These are phyloP conservation scores for Globisporangium viniferum DNA, from an alignment of 352 stramenopile species.

Conservation along the genomic window DNA sequence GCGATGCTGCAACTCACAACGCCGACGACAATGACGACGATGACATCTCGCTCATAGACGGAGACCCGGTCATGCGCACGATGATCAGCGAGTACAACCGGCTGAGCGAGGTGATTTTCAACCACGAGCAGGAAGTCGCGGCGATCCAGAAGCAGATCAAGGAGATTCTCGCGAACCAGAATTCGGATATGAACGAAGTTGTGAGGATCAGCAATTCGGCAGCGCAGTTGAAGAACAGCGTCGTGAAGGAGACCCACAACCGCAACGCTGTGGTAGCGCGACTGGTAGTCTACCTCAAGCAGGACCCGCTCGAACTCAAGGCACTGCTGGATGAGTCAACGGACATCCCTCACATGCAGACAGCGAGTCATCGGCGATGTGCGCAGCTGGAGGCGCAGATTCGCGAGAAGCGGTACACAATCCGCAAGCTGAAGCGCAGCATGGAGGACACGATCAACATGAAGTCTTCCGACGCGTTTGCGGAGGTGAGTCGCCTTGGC, in stretches of 20 bases:
- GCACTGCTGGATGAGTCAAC: constrained; percentile 27
- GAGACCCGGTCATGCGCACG: constrained; percentile 44
- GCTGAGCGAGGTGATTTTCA: constrained; percentile 40
- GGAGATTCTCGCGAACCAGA: constrained; percentile 25
- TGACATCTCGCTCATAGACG: constrained; percentile 23
- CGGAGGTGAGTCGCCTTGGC: constrained; percentile 51
- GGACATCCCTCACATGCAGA: constrained; percentile 48
- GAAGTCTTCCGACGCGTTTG: constrained; percentile 43
- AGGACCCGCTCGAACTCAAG: constrained; percentile 32
- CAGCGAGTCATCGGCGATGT: constrained; percentile 47
- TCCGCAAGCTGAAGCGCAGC: constrained; percentile 37
- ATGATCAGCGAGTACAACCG: constrained; percentile 65
- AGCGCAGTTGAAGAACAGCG: constrained; percentile 9
- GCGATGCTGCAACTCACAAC: background rate
- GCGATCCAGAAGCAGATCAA: constrained; percentile 33
- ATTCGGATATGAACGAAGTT: constrained; percentile 37
- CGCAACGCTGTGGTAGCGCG: constrained; percentile 49
- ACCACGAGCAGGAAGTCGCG: constrained; percentile 36
- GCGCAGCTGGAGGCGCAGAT: constrained; percentile 41
- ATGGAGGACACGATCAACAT: constrained; percentile 65
- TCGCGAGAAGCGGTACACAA: constrained; percentile 24
- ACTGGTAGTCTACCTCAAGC: constrained; percentile 47
- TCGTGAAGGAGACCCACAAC: constrained; percentile 26
- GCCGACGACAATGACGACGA: constrained; percentile 16
- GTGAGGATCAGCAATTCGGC: constrained; percentile 15